Conservation (phyloP, 305 asterid genomes). For the Plantago lanceolata region DNA sequence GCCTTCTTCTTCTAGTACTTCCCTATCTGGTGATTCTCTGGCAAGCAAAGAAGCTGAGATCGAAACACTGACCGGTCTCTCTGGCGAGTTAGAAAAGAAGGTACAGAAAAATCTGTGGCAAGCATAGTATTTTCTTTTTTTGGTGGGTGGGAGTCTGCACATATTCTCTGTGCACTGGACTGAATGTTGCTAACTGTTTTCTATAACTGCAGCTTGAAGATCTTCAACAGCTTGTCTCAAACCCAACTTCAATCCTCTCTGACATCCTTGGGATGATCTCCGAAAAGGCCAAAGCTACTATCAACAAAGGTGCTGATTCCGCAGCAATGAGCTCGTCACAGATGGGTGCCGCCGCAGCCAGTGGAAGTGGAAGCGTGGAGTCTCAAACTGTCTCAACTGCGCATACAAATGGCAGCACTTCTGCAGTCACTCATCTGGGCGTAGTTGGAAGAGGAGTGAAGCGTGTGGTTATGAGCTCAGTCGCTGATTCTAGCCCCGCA, state of each 20-base stretch:
- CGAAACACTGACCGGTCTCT: slow-evolving; percentile 61
- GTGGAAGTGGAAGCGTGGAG: slow-evolving; percentile 35
- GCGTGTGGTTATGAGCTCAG: slow-evolving; percentile 60
- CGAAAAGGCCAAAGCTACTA: slow-evolving; percentile 49
- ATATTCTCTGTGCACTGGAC: not conserved
- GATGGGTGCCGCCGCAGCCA: slow-evolving; percentile 33
- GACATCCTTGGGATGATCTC: slow-evolving; percentile 56
- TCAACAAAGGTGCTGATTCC: slow-evolving; percentile 34
- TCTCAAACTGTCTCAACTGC: slow-evolving; percentile 61
- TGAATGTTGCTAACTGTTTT: slow-evolving; percentile 7
- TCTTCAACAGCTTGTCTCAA: slow-evolving; percentile 67
- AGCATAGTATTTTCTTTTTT: too few species aligned
- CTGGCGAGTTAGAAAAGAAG: slow-evolving; percentile 79
- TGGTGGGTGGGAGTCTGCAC: not conserved
- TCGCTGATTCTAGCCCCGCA: slow-evolving; percentile 33
- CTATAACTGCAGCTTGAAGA: slow-evolving; percentile 73
- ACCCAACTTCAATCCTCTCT: slow-evolving; percentile 63
- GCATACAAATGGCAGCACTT: slow-evolving; percentile 46
- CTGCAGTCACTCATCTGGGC: slow-evolving; percentile 78
- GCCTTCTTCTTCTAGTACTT: slow-evolving; percentile 38
- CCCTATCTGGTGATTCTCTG: slow-evolving; percentile 34
- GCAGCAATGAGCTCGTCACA: slow-evolving; percentile 47
- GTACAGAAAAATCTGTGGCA: slow-evolving; percentile 22
- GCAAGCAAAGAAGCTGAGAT: slow-evolving; percentile 57
- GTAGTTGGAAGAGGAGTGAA: slow-evolving; percentile 96